A percentile compares a stretch with the other conserved stretches of the same genome.
Evolutionary conservation across 78 protist species (phyloP).

Genomic region (slime mould (Dictyostelium discoideum)): dicty_2.7 NC_007089.4:3252501-3253000

Average conservation of each 20-base stretch:
- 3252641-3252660: constrained; percentile 68
- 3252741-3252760: constrained; percentile 56
- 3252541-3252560: not conserved
- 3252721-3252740: constrained; percentile 72
- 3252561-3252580: constrained; percentile 28
- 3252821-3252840: constrained; percentile 73
- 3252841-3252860: constrained; percentile 45
- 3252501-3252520: constrained; percentile 44
- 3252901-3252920: constrained; percentile 52
- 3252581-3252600: constrained; percentile 61
- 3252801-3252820: constrained; percentile 51
- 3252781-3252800: constrained; percentile 63
- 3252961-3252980: constrained; percentile 65
- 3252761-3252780: constrained; percentile 58
- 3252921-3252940: constrained; percentile 20
- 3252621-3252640: constrained; percentile 74
- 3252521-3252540: not conserved
- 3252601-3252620: constrained; percentile 59
- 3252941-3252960: constrained; percentile 48
- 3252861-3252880: constrained; percentile 22
- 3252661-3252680: constrained; percentile 61
- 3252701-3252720: constrained; percentile 62
- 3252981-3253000: constrained; percentile 63
- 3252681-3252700: constrained; percentile 42
- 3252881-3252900: constrained; percentile 23